These are phyloP conservation scores for Talaromyces sp. DNA, from an alignment of 2,329 filamentous ascomycete genomes.

Conservation along the genomic window DNA sequence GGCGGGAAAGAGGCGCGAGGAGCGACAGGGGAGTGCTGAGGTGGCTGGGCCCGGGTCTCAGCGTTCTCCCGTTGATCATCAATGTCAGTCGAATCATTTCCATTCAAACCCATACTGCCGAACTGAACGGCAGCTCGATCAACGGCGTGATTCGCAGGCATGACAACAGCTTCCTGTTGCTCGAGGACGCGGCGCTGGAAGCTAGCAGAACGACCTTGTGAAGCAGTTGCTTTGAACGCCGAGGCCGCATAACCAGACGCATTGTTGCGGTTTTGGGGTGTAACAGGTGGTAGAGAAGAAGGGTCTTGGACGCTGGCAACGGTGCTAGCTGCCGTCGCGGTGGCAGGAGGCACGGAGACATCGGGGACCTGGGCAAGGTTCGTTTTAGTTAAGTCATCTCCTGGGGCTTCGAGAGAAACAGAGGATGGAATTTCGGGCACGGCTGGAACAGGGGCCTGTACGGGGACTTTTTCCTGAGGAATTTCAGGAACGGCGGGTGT, in stretches of 20 bases:
- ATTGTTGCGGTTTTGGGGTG: conserved; percentile 47
- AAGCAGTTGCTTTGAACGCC: conserved; percentile 70
- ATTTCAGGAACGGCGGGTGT: conserved; percentile 35
- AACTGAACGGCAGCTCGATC: conserved; percentile 93
- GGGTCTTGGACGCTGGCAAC: conserved; percentile 80
- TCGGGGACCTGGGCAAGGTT: conserved; percentile 91
- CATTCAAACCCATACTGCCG: conserved; percentile 87
- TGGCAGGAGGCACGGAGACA: conserved; percentile 68
- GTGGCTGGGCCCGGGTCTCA: conserved; percentile 88
- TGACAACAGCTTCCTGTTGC: conserved; percentile 95
- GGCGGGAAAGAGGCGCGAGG: conserved; percentile 85
- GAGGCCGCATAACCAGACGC: conserved; percentile 71
- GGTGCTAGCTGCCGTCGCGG: conserved; percentile 82
- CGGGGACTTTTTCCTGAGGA: conserved; percentile 32
- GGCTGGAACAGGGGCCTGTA: conserved; percentile 25
- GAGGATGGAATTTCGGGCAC: conserved; percentile 26
- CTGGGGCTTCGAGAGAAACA: conserved; percentile 58
- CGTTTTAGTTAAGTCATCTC: conserved; percentile 80
- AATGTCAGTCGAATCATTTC: conserved; percentile 60
- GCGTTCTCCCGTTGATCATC: conserved; percentile 93
- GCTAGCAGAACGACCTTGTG: conserved; percentile 63
- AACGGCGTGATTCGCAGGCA: conserved; percentile 94
- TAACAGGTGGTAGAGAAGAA: conserved; percentile 51
- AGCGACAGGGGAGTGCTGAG: conserved; percentile 83
- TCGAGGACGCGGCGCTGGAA: conserved; percentile 84